Conservation (phyloP, 257 asterid genomes). For the Solanum chmielewskii region DNA sequence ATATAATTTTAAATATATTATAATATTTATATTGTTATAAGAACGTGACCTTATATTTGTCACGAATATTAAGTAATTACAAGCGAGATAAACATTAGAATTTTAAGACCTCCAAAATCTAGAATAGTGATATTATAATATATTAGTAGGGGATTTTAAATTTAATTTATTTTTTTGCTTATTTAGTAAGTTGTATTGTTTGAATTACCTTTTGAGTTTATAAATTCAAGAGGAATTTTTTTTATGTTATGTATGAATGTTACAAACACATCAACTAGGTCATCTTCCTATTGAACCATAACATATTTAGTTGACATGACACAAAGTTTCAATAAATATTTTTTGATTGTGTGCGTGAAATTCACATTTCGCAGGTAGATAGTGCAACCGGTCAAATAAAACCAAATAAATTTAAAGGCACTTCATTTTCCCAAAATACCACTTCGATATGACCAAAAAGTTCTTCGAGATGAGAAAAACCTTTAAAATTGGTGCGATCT, state of each 20-base stretch:
- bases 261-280: background rate
- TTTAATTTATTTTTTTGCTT: background rate
- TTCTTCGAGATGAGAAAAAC: background rate
- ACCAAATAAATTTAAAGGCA: background rate
- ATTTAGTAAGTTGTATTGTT: no score
- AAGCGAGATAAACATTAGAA: background rate
- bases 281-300: background rate
- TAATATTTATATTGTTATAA: background rate
- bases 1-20: no score
- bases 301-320: no score
- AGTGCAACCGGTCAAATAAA: no score
- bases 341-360: no score
- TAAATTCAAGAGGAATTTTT: no score
- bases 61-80: background rate
- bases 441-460: background rate
- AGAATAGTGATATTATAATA: background rate
- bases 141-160: background rate
- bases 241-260: background rate
- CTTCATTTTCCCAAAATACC: background rate
- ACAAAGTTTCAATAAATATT: background rate
- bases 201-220: no score
- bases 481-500: background rate
- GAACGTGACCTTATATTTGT: background rate
- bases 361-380: no score
- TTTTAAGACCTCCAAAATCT: background rate